Evolutionary conservation across 2,329 filamentous ascomycete species (phyloP), one percentile per base, ranked within the genome.

Genomic region (Fonsecaea pedrosoi): DNA sequence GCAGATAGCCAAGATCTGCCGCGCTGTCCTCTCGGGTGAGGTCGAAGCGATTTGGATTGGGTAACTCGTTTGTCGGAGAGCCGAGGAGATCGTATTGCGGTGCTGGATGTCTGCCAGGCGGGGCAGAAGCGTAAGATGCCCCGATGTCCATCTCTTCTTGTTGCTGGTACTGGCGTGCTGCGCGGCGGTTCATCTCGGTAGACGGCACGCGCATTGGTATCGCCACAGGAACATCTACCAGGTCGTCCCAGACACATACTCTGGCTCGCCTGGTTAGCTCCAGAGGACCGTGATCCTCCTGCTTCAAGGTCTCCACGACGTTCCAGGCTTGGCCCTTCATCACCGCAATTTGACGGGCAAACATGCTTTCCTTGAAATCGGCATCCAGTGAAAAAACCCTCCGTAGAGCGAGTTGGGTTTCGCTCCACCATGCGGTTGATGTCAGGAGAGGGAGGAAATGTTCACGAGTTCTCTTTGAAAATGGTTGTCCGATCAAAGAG

Each of bases 291-390:
- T 98, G 94, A 75, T 98, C 95, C 0, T 88, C 84, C 18, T 91
- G 91, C 78, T 99, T 99, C 68, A 99, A 85, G 0, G 95, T 97
- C 81, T 99, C 95, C 4, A 99, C 95, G 0, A 99, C 95, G 76
- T 99, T 99, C 93, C 95, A 99, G 0, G 95, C 95, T 77, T 99
- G 95, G 10, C 95, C 95, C 80, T 99, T 99, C 92, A 99, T 97
- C 66, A 99, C 95, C 0, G 95, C 94, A 69, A 99, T 96, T 76
- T 99, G 95, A 72, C 92, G 89, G n/a, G 92, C 92, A 80, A 97
- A 99, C 95, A 99, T 99, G 79, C 92, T 90, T 81, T 99, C 95
- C 77, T 98, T 92, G 78, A 99, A 99, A 79, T 99, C 95, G 2
- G 90, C 89, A 78, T 99, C 95, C 76, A 96, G 88, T 71, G 92